Evolutionary conservation across 768 basidiomycete genomes (phyloP).

Genomic region (Piloderma croceum): DNA sequence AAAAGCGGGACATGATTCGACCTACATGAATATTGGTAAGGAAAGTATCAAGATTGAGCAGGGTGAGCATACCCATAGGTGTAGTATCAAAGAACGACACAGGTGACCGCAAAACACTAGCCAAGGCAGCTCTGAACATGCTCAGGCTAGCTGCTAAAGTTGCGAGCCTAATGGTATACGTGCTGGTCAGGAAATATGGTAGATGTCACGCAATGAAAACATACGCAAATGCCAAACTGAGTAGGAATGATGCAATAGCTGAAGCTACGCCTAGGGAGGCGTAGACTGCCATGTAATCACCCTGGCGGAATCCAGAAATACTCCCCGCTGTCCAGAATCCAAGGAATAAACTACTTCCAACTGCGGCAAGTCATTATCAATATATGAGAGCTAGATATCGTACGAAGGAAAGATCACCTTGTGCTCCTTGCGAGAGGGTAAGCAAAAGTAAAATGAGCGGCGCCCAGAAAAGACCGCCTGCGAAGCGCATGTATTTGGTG

Average conservation of each 20-base stretch:
- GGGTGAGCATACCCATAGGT: constrained; percentile 43
- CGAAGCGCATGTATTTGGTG: constrained; percentile 39
- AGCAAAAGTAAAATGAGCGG: constrained; percentile 42
- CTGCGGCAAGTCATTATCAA: constrained; percentile 17
- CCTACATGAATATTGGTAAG: constrained; percentile 28
- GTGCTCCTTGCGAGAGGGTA: constrained; percentile 41
- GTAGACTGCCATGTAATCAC: constrained; percentile 61
- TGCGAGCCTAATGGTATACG: constrained; percentile 16
- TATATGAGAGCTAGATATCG: background rate
- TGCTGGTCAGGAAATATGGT: constrained; percentile 5
- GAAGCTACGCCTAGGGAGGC: constrained; percentile 41
- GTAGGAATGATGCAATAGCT: constrained; percentile 46
- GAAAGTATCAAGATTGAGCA: background rate
- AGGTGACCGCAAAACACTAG: constrained; percentile 54
- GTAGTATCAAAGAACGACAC: constrained; percentile 71
- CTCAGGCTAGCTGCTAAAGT: constrained; percentile 33
- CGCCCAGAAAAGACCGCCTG: constrained; percentile 45
- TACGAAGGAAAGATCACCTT: constrained; percentile 31
- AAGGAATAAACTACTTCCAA: constrained; percentile 62
- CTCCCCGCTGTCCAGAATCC: constrained; percentile 64
- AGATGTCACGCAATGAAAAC: constrained; percentile 10
- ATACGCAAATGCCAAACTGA: constrained; percentile 48
- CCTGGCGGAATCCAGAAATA: constrained; percentile 52
- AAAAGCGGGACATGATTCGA: constrained; percentile 50
- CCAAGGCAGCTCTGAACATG: constrained; percentile 53